Percentiles rank a stretch among this genome's conserved stretches.
phyloP scores from a whole-genome alignment of 495 filamentous ascomycete species.

The Pyrenopolyporus hunteri region DNA sequence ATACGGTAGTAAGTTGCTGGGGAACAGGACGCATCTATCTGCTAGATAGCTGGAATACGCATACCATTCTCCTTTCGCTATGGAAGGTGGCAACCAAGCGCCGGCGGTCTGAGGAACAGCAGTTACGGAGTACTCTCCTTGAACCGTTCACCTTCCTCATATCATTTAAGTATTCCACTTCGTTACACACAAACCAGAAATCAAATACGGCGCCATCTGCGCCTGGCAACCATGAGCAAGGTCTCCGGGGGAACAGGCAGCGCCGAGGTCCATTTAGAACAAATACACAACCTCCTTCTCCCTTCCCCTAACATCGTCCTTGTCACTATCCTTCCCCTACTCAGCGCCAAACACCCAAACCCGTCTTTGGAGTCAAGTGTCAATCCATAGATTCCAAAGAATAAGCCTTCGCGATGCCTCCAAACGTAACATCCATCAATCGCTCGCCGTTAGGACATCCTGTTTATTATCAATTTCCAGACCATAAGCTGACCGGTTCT shows the following conservation, averaged over 20 bases:
- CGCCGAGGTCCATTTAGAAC: too few relatives aligned
- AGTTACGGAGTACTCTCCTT: not conserved
- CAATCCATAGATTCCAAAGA: not conserved
- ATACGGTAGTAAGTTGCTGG: too few relatives aligned
- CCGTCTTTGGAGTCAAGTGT: not conserved
- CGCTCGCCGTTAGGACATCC: not conserved
- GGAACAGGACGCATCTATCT: not conserved
- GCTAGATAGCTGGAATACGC: too few relatives aligned
- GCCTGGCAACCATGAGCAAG: too few relatives aligned
- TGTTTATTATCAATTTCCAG: not conserved
- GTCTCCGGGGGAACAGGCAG: too few relatives aligned
- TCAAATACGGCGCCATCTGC: too few relatives aligned
- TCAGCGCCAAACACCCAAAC: not conserved
- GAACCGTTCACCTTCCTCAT: too few relatives aligned
- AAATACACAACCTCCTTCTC: too few relatives aligned
- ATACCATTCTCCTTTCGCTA: not conserved
- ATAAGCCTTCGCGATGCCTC: not conserved
- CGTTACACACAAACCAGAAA: too few relatives aligned
- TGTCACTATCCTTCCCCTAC: too few relatives aligned
- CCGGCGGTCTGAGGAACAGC: not conserved
- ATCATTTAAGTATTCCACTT: too few relatives aligned
- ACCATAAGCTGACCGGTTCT: constrained; percentile 32
- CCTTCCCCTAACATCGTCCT: too few relatives aligned
- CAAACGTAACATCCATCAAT: not conserved
- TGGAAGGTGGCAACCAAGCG: not conserved